Base-by-base conservation (phyloP, 495 filamentous ascomycete genomes). In the Chlorociboria aeruginascens region DNA sequence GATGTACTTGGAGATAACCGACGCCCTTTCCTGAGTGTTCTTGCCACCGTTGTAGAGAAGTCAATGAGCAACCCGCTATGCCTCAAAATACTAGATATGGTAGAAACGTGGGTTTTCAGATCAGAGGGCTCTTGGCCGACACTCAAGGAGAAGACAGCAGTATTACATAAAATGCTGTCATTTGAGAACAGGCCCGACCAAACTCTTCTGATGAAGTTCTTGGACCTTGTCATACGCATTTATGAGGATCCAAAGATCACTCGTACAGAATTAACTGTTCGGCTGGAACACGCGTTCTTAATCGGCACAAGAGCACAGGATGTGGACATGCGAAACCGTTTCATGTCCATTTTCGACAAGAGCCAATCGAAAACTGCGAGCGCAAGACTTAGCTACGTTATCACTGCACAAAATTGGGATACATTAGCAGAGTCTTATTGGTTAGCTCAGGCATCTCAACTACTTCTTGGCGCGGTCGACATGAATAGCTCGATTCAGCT, bases 161-260 rank as follows among this genome's bases (percentile, higher is more conserved):
- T 99, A 0, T 62, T 99, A 13, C 85, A 88, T 57, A 99, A 99
- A 65, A 99, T 99, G 93, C 67, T 96, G 34, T 78, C 88, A 0
- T 97, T 99, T 50, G 93, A 99, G 61, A 76, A 83, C 42, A 76
- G 89, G 17, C 62, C 73, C 9, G 89, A 96, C 62, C 78, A 78
- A 30, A 83, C 83, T 0, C 81, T 97, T 67, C 68, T 96, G 34
- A 86, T 79, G 55, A 86, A 86, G 59, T 99, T 96, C 71, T 73
- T 99, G 34, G 83, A 99, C 41, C 76, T 99, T 34, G 89, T 99
- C 14, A 95, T 97, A 52, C 79, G 89, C 35, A 95, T 99, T 33
- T 99, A 99, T 56, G 93, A 99, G 53, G 89, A 96, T 57, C 83
- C 85, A 0, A 93, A 89, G 65, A 90, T 99, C 55, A 87, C 87